Conservation (phyloP, 495 filamentous ascomycete species). For the Aspergillus biplanus region DNA sequence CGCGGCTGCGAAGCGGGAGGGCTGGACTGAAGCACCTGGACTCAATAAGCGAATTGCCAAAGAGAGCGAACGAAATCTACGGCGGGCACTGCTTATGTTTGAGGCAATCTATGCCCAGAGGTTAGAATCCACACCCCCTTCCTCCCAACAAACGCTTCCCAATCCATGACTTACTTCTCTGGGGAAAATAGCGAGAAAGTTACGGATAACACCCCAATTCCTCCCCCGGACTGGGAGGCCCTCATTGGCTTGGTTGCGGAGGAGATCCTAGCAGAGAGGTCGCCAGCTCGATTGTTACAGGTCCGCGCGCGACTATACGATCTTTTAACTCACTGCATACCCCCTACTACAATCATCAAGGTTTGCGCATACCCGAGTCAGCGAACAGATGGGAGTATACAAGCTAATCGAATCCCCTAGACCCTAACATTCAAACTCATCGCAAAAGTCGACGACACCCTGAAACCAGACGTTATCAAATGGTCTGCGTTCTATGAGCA, state of each 20-base stretch:
- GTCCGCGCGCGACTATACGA: conserved; percentile 94
- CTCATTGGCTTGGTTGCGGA: conserved; percentile 84
- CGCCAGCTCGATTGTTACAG: conserved; percentile 80
- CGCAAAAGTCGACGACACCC: conserved; percentile 77
- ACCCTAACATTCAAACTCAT: conserved; percentile 92
- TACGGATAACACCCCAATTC: conserved; percentile 82
- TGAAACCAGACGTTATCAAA: conserved; percentile 90
- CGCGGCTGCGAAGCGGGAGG: conserved; percentile 74
- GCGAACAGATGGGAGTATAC: neutral
- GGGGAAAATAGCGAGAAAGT: conserved; percentile 74
- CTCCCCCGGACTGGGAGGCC: conserved; percentile 94
- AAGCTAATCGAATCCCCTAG: conserved; percentile 33
- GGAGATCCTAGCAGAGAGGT: conserved; percentile 90
- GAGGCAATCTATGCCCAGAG: conserved; percentile 97
- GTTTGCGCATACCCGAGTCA: conserved; percentile 36
- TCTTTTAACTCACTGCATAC: conserved; percentile 94
- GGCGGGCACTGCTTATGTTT: conserved; percentile 89
- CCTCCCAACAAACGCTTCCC: neutral
- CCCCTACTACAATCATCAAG: conserved; percentile 88
- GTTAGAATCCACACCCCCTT: conserved; percentile 51
- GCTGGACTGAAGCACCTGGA: conserved; percentile 68
- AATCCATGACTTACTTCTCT: conserved; percentile 22
- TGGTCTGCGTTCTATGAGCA: conserved; percentile 99
- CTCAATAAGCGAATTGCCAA: conserved; percentile 83
- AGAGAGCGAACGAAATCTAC: conserved; percentile 90